phyloP scores from a whole-genome alignment of 345 rosid genomes.

The Cardamine chenopodiifolia region DNA sequence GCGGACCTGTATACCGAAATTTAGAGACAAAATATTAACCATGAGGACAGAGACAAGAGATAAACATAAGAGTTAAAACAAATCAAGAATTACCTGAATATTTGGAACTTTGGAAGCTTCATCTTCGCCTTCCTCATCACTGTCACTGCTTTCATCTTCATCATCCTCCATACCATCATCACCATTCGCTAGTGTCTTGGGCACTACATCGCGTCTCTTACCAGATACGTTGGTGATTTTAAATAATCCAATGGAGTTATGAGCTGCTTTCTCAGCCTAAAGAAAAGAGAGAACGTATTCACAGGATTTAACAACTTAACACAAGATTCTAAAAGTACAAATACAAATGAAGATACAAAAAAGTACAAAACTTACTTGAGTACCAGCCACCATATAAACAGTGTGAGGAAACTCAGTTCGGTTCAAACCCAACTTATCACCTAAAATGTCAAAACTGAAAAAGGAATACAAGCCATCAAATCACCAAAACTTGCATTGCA shows the following conservation, averaged over 20 bases:
- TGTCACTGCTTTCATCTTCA: conserved; percentile 66
- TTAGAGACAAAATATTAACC: conserved; percentile 25
- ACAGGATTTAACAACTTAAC: not conserved
- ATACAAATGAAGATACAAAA: not conserved
- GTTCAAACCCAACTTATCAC: conserved; percentile 81
- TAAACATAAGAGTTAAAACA: conserved; percentile 7
- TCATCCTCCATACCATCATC: conserved; percentile 63
- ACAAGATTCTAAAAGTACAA: not conserved
- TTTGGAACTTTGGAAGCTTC: conserved; percentile 62
- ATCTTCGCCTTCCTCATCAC: conserved; percentile 69
- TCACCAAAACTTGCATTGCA: not conserved
- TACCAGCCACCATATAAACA: conserved; percentile 80
- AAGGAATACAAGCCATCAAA: conserved; percentile 13
- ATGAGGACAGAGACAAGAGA: not conserved
- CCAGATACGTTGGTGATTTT: conserved; percentile 79
- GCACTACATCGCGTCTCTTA: conserved; percentile 74
- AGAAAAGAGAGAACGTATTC: not conserved
- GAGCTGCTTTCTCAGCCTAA: conserved; percentile 84
- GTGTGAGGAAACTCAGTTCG: conserved; percentile 90
- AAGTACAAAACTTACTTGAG: conserved; percentile 62
- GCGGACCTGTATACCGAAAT: conserved; percentile 56
- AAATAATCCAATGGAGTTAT: conserved; percentile 79
- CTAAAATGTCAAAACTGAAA: conserved; percentile 79
- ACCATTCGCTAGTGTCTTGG: conserved; percentile 50
- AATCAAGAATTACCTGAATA: conserved; percentile 62